Conservation (phyloP, 1,139 yeast species). For the Spathaspora sp. region DNA sequence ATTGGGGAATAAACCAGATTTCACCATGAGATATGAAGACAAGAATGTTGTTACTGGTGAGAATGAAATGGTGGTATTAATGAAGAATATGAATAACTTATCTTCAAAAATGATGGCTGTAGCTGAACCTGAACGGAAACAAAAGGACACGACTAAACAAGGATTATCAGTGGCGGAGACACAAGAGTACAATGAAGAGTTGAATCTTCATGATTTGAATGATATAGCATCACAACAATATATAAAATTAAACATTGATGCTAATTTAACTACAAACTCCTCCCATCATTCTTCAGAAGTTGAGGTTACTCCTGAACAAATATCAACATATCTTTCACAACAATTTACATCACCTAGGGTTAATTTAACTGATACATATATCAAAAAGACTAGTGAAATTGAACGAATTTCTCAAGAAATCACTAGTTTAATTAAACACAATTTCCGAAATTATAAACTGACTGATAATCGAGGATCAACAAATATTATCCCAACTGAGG, state of each 20-base stretch:
- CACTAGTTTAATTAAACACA: slow-evolving; percentile 51
- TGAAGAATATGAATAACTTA: slow-evolving; percentile 85
- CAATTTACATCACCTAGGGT: slow-evolving; percentile 16
- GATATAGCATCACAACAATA: slow-evolving; percentile 49
- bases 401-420: slow-evolving; percentile 52
- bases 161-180: slow-evolving; percentile 29
- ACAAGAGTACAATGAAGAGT: slow-evolving; percentile 46
- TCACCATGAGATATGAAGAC: slow-evolving; percentile 79
- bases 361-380: slow-evolving; percentile 44
- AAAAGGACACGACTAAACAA: slow-evolving; percentile 7
- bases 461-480: slow-evolving; percentile 12
- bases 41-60: slow-evolving; percentile 30
- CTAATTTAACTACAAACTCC: slow-evolving; percentile 17
- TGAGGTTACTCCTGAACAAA: slow-evolving; percentile 16
- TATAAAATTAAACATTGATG: slow-evolving; percentile 56
- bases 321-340: slow-evolving; percentile 29
- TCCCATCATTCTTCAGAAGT: slow-evolving; percentile 3
- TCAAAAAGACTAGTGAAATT: slow-evolving; percentile 34
- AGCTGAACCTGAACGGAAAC: slow-evolving; percentile 17
- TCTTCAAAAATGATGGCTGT: slow-evolving; percentile 78
- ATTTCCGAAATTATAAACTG: slow-evolving; percentile 38
- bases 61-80: slow-evolving; percentile 67
- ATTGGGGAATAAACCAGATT: slow-evolving; percentile 80
- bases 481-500: slow-evolving; percentile 26
- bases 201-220: slow-evolving; percentile 63